These are phyloP conservation scores for Deuterostichococcus epilithicus DNA, from an alignment of 139 green algal species.

Conservation along the genomic window DNA sequence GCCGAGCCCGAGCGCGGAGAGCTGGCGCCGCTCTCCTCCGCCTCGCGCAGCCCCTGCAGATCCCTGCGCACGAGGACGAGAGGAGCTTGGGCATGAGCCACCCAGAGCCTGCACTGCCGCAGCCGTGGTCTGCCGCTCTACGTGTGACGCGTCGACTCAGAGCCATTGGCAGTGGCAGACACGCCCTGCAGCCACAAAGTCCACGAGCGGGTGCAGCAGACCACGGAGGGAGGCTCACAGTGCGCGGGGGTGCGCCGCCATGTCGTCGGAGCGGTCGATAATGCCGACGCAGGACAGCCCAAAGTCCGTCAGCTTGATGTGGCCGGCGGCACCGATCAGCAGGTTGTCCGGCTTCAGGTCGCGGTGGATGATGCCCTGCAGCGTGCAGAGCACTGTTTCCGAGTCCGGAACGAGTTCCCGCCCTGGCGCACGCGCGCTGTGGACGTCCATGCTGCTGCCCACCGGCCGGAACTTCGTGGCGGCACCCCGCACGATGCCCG, in stretches of 20 bases:
- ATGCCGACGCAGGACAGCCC: constrained; percentile 83
- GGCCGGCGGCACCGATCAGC: constrained; percentile 81
- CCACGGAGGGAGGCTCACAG: constrained; percentile 35
- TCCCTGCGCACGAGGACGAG: neutral
- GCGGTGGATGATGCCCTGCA: constrained; percentile 85
- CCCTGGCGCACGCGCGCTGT: neutral
- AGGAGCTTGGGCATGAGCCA: too few species aligned
- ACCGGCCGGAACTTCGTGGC: too few species aligned
- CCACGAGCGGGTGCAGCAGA: too few species aligned
- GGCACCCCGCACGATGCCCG: too few species aligned
- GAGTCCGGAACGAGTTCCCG: neutral
- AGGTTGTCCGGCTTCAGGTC: constrained; percentile 98
- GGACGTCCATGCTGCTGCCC: too few species aligned
- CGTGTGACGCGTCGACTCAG: too few species aligned
- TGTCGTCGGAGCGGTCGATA: constrained; percentile 67
- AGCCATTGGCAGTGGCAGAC: too few species aligned
- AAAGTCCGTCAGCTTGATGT: constrained; percentile 96
- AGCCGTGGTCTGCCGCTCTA: too few species aligned
- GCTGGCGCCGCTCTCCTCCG: constrained; percentile 17
- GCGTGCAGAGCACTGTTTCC: too few species aligned
- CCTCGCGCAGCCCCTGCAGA: constrained; percentile 8
- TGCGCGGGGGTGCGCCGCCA: constrained; percentile 11
- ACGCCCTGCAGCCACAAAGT: too few species aligned
- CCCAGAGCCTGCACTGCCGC: too few species aligned
- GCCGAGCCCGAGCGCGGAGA: constrained; percentile 15